These are phyloP conservation scores for Mediolabrus comicus DNA, from an alignment of 108 stramenopile species.

Conservation along the genomic window DNA sequence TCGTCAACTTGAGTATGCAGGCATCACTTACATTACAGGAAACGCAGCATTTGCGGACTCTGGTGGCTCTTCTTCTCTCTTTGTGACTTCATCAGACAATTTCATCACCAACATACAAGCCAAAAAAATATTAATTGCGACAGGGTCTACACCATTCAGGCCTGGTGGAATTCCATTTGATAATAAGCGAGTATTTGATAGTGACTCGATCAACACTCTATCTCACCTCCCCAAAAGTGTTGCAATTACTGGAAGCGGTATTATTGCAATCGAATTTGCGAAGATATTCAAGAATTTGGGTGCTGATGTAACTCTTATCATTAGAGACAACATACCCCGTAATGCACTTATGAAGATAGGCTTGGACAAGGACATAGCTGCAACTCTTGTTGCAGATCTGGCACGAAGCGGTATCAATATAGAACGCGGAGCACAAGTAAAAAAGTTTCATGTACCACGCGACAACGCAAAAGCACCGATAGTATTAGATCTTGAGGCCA, in stretches of 20 bases:
- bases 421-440: slow-evolving; percentile 66
- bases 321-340: slow-evolving; percentile 64
- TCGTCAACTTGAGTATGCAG: slow-evolving; percentile 63
- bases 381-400: slow-evolving; percentile 42
- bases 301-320: slow-evolving; percentile 74
- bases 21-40: slow-evolving; percentile 62
- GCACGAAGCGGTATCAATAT: slow-evolving; percentile 65
- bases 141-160: slow-evolving; percentile 72
- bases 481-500: slow-evolving; percentile 54
- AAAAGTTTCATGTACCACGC: slow-evolving; percentile 52
- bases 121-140: slow-evolving; percentile 62
- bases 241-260: slow-evolving; percentile 74
- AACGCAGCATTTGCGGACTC: slow-evolving; percentile 63
- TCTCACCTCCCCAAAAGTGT: slow-evolving; percentile 66
- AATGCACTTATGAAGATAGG: slow-evolving; percentile 84
- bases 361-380: slow-evolving; percentile 71
- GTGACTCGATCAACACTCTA: slow-evolving; percentile 71
- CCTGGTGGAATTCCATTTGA: slow-evolving; percentile 78
- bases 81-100: slow-evolving; percentile 31
- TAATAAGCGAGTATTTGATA: slow-evolving; percentile 71
- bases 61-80: slow-evolving; percentile 48
- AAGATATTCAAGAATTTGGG: slow-evolving; percentile 82
- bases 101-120: slow-evolving; percentile 34
- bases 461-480: slow-evolving; percentile 57
- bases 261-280: slow-evolving; percentile 85